phyloP scores from a whole-genome alignment of 192 early-diverging fungal genomes.

The Thoreauomyces humboldtii region DNA sequence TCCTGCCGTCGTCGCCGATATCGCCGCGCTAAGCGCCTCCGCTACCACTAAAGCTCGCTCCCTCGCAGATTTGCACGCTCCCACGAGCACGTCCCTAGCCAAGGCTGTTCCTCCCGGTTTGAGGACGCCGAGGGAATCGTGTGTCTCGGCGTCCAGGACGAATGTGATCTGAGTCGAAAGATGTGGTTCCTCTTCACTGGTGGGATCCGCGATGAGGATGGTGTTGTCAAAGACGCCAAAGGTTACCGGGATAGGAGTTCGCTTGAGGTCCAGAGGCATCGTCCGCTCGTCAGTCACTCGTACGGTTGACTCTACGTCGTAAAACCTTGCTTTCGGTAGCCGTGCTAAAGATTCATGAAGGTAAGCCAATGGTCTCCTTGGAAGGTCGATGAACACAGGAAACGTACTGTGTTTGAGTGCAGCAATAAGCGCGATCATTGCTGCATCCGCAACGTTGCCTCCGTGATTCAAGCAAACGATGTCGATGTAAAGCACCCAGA shows the following conservation, averaged over 20 bases:
- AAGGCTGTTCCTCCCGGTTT: conserved; percentile 59
- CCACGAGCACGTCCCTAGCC: conserved; percentile 38
- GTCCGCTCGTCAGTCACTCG: conserved; percentile 54
- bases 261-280: conserved; percentile 47
- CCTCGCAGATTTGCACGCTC: conserved; percentile 44
- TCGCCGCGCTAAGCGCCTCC: too few relatives aligned
- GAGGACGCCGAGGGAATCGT: conserved; percentile 50
- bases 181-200: conserved; percentile 65
- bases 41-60: conserved; percentile 35
- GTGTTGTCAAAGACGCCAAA: conserved; percentile 64
- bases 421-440: conserved; percentile 72
- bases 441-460: conserved; percentile 87
- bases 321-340: conserved; percentile 67
- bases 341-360: conserved; percentile 44
- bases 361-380: neutral
- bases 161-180: conserved; percentile 53
- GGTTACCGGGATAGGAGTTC: conserved; percentile 55
- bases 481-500: conserved; percentile 86
- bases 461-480: conserved; percentile 89
- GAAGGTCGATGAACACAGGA: neutral
- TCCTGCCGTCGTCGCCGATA: too few relatives aligned
- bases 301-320: conserved; percentile 56
- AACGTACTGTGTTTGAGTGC: conserved; percentile 69
- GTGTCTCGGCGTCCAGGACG: conserved; percentile 53
- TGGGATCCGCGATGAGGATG: conserved; percentile 63